Evolutionary conservation across 2,329 filamentous ascomycete genomes (phyloP), one percentile per base, ranked within the genome.

Genomic region (Coleophoma cylindrospora): DNA sequence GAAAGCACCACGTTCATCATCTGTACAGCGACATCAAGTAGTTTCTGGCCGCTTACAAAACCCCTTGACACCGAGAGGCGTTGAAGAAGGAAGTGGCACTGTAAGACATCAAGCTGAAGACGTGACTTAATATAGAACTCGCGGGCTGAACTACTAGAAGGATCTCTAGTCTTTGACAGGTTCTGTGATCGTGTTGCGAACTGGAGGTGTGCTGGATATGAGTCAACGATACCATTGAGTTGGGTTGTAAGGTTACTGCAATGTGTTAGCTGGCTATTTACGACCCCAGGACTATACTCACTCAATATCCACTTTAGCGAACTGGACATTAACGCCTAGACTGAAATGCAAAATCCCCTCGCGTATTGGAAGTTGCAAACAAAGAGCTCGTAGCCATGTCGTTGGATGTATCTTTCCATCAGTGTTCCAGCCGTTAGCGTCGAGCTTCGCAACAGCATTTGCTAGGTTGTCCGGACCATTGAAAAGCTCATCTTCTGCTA

Each of bases 341-440:
- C 47, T 52, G 15, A 54, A 13, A 13, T 33, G 15, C 1, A 54
- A 45, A 9, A 54, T 52, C 13, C 48, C 47, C 22, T 54, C 52
- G 43, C 47, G 15, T 15, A 55, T 53, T 2, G 45, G 48, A 11
- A 33, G 38, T 15, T 47, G 41, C 7, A 53, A 19, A 4, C 34
- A 34, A 22, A 34, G 27, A 12, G 50, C 47, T n/a, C 50, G 47
- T 10, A 52, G 45, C 40, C 50, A 50, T 4, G 52, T 52, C 14
- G 40, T 36, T 13, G 50, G 17, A 45, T 45, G 43, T 33, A 54
- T 52, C 34, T 48, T 38, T 12, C 48, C 45, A 47, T 52, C 47
- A 3, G 45, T 52, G 17, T 54, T 54, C 52, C 52, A 54, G 13
- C 52, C 50, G 17, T 52, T 13, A 14, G 13, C 36, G 11, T 38